These are phyloP conservation scores for Epicoccum sorghinum DNA, from an alignment of 2,329 filamentous ascomycete species.

Conservation along the genomic window DNA sequence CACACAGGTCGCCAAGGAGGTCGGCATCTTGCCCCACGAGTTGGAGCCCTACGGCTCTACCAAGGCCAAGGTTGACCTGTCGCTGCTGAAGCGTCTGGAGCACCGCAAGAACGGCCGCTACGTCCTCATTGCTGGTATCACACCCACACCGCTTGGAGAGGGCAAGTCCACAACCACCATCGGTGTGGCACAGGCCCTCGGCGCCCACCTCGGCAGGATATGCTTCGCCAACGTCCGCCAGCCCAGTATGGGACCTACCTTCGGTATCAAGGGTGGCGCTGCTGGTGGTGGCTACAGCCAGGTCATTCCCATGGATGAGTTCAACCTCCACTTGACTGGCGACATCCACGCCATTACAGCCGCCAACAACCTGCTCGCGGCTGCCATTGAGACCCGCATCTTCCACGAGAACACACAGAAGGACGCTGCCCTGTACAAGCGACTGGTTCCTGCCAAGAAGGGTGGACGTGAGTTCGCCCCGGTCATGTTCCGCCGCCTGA, in stretches of 20 bases:
- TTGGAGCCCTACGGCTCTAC: conserved; percentile 92
- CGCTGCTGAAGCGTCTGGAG: conserved; percentile 78
- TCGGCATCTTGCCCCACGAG: conserved; percentile 87
- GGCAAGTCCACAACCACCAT: conserved; percentile 98
- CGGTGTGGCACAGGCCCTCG: conserved; percentile 90
- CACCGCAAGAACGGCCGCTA: conserved; percentile 91
- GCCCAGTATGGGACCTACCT: conserved; percentile 95
- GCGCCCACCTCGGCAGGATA: conserved; percentile 83
- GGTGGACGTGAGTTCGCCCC: conserved; percentile 85
- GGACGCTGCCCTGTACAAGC: conserved; percentile 83
- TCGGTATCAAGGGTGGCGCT: conserved; percentile 98
- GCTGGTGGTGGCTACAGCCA: conserved; percentile 98
- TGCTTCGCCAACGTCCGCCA: conserved; percentile 97
- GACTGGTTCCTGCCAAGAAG: conserved; percentile 88
- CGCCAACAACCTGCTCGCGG: conserved; percentile 94
- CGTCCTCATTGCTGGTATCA: conserved; percentile 92
- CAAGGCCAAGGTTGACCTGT: conserved; percentile 93
- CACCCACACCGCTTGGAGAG: conserved; percentile 93
- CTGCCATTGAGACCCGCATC: conserved; percentile 96
- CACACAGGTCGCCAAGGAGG: conserved; percentile 79
- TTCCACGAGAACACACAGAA: conserved; percentile 98
- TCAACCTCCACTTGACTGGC: conserved; percentile 96
- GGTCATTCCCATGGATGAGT: conserved; percentile 99
- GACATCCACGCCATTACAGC: conserved; percentile 98
- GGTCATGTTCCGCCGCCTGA: conserved; percentile 89